Percentiles rank a stretch among this genome's conserved stretches.
These are phyloP conservation scores for Dendrobium huoshanense DNA, from an alignment of 106 monocot genomes.

Conservation along the genomic window DNA sequence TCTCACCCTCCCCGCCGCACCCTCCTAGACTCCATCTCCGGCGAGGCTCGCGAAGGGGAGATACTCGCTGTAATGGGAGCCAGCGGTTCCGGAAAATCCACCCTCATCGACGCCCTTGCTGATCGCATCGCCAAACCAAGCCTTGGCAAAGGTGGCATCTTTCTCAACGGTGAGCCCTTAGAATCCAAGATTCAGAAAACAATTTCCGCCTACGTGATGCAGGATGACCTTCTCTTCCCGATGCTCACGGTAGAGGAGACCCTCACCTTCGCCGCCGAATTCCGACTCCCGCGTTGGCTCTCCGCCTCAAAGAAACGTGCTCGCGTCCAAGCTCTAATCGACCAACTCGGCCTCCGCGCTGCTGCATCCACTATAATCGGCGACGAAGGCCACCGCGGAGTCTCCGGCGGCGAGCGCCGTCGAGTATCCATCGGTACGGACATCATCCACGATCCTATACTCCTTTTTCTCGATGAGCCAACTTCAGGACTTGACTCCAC, in stretches of 20 bases:
- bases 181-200: conserved; percentile 30
- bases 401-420: conserved; percentile 47
- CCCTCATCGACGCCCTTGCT: conserved; percentile 78
- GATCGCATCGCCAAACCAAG: conserved; percentile 42
- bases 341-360: conserved; percentile 30
- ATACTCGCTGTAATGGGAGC: conserved; percentile 75
- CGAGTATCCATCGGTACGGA: conserved; percentile 48
- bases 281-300: conserved; percentile 36
- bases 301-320: conserved; percentile 14
- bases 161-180: conserved; percentile 53
- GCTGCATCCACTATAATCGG: conserved; percentile 36
- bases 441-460: conserved; percentile 43
- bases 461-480: conserved; percentile 55
- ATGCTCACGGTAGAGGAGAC: conserved; percentile 69
- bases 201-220: conserved; percentile 72
- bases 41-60: conserved; percentile 73
- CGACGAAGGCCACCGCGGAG: conserved; percentile 38
- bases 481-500: conserved; percentile 49
- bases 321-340: conserved; percentile 39
- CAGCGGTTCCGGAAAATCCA: conserved; percentile 78
- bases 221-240: conserved; percentile 49
- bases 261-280: conserved; percentile 42
- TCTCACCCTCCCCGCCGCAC: conserved; percentile 4
- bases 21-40: conserved; percentile 57
- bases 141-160: conserved; percentile 35